Evolutionary conservation across 2,329 filamentous ascomycete genomes (phyloP).

Genomic region (Coniochaeta pulveracea): DNA sequence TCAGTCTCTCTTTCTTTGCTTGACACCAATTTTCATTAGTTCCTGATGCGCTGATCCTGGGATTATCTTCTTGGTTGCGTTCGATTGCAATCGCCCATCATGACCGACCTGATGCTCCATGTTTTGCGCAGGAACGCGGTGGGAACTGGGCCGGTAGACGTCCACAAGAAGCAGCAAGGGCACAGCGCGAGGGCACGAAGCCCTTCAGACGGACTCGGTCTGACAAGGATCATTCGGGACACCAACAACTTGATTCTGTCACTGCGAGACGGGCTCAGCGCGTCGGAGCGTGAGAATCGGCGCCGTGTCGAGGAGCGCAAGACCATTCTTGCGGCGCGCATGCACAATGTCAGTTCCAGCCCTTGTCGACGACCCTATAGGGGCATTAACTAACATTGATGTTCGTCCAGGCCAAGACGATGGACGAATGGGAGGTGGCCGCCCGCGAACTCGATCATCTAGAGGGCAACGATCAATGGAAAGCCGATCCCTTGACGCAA

Average conservation of each 20-base stretch:
- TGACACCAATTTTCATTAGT: no score
- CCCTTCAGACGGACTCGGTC: neutral
- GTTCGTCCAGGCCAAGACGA: constrained; percentile 47
- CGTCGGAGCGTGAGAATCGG: constrained; percentile 34
- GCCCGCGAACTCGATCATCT: constrained; percentile 68
- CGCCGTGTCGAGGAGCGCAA: constrained; percentile 43
- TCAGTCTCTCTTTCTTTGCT: no score
- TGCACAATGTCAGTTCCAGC: constrained; percentile 49
- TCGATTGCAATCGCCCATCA: no score
- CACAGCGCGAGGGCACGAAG: neutral
- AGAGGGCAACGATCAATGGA: constrained; percentile 77
- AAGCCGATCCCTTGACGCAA: constrained; percentile 46
- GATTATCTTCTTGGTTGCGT: no score
- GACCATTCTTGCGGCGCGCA: constrained; percentile 49
- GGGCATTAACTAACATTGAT: constrained; percentile 7
- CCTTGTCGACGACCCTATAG: neutral
- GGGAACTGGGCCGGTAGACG: neutral
- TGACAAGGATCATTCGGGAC: constrained; percentile 13
- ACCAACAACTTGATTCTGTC: constrained; percentile 31
- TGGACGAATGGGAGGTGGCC: constrained; percentile 62
- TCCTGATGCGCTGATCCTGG: no score
- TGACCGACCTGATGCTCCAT: constrained; percentile 2
- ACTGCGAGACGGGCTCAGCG: constrained; percentile 40
- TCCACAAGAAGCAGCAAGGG: neutral
- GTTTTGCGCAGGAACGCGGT: no score